Conservation (phyloP, 169 alveolate genomes). For the Theileria annulata region DNA sequence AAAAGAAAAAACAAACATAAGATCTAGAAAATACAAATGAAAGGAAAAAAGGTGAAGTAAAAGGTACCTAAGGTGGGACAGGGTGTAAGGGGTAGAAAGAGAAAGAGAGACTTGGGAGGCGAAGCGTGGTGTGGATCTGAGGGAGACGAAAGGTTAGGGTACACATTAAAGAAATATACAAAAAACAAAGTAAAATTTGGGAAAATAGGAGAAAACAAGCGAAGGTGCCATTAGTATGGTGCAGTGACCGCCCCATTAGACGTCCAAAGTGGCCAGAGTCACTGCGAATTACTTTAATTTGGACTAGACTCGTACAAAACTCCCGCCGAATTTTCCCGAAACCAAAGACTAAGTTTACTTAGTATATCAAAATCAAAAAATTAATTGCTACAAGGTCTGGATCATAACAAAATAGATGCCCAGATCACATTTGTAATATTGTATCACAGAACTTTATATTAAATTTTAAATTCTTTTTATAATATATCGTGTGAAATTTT, state of each 20-base stretch:
- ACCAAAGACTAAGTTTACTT: not conserved
- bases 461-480: not conserved
- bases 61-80: constrained; percentile 5
- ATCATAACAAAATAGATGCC: not conserved
- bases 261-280: constrained; percentile 5
- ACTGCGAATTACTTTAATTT: constrained; percentile 9
- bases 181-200: not conserved
- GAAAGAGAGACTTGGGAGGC: not conserved
- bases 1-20: not conserved
- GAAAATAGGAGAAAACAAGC: not conserved
- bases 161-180: not conserved
- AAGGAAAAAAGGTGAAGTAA: not conserved
- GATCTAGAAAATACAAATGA: not conserved
- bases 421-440: not conserved
- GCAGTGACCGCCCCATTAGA: constrained; percentile 68
- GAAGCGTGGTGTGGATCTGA: not conserved
- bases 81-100: not conserved
- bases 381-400: not conserved
- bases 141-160: not conserved
- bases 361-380: not conserved
- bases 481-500: not conserved
- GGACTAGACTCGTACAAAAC: not conserved
- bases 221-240: constrained; percentile 26
- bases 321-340: not conserved
- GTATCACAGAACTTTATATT: not conserved